A percentile compares a stretch with the other conserved stretches of the same genome.
These are phyloP conservation scores for Petunia hybrid DNA, from an alignment of 305 asterid species.

Conservation along the genomic window DNA sequence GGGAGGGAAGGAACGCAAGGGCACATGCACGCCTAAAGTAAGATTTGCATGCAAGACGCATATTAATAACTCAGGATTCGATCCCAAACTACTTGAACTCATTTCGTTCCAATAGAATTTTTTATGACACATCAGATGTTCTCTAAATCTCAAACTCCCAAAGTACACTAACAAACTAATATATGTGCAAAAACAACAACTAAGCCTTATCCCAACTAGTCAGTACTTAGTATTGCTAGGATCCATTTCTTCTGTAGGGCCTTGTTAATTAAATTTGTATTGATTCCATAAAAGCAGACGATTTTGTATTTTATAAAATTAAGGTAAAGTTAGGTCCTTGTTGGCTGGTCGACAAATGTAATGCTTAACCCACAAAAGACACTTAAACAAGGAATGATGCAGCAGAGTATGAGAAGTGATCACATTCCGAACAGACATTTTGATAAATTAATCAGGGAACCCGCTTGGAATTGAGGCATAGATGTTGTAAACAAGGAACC, in stretches of 20 bases:
- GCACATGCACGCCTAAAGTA: not conserved
- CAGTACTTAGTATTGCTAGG: too few species aligned
- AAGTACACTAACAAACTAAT: not conserved
- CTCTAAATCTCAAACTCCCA: not conserved
- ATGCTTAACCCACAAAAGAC: conserved; percentile 21
- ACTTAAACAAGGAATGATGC: not conserved
- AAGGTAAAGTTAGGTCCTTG: not conserved
- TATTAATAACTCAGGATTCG: not conserved
- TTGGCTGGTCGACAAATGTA: not conserved
- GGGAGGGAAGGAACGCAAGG: not conserved
- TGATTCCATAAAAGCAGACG: not conserved
- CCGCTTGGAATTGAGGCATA: not conserved
- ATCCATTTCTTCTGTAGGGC: too few species aligned
- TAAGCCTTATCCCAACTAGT: not conserved
- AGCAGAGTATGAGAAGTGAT: not conserved
- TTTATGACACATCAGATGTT: not conserved
- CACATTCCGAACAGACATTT: not conserved
- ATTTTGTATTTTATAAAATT: not conserved
- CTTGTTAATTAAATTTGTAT: too few species aligned
- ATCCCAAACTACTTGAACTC: not conserved
- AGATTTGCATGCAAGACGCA: not conserved
- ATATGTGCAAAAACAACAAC: too few species aligned
- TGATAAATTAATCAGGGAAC: not conserved
- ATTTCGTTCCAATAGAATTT: not conserved
- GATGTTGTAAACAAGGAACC: conserved; percentile 29